Conservation (phyloP, 2,329 filamentous ascomycete species). For the Aureobasidium lini region DNA sequence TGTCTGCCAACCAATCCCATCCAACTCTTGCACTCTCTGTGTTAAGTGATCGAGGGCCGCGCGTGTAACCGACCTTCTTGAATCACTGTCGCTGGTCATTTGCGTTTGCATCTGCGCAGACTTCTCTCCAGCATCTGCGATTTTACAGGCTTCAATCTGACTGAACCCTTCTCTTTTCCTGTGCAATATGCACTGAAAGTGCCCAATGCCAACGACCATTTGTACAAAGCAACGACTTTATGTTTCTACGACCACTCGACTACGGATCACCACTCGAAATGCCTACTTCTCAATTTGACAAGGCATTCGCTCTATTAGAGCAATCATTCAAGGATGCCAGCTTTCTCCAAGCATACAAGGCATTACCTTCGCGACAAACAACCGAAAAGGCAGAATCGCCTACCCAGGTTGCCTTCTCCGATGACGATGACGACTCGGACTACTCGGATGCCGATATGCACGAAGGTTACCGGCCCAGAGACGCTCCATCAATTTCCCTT, state of each 20-base stretch:
- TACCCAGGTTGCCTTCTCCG: neutral
- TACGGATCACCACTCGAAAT: constrained; percentile 4
- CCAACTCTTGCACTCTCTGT: neutral
- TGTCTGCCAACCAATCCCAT: constrained; percentile 2
- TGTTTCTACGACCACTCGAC: constrained; percentile 5
- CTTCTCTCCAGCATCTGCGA: neutral
- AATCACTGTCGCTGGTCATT: neutral
- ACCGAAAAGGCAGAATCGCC: constrained; percentile 4
- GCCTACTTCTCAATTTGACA: constrained; percentile 9
- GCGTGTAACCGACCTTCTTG: constrained; percentile 3
- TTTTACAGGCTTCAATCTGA: neutral
- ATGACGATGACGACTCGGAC: neutral
- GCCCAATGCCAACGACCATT: neutral
- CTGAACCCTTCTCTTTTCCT: neutral
- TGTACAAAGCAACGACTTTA: neutral
- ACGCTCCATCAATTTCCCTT: constrained; percentile 2
- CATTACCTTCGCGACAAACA: constrained; percentile 1
- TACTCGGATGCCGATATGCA: constrained; percentile 6
- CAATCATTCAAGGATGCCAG: constrained; percentile 10
- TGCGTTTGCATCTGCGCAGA: neutral
- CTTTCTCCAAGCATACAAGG: constrained; percentile 12
- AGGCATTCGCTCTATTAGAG: constrained; percentile 14
- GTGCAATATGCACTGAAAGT: constrained; percentile 6
- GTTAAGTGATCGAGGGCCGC: constrained; percentile 1
- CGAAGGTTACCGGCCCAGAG: constrained; percentile 8